phyloP scores from a whole-genome alignment of 2,329 filamentous ascomycete species.

The Aspergillus terreus region DNA sequence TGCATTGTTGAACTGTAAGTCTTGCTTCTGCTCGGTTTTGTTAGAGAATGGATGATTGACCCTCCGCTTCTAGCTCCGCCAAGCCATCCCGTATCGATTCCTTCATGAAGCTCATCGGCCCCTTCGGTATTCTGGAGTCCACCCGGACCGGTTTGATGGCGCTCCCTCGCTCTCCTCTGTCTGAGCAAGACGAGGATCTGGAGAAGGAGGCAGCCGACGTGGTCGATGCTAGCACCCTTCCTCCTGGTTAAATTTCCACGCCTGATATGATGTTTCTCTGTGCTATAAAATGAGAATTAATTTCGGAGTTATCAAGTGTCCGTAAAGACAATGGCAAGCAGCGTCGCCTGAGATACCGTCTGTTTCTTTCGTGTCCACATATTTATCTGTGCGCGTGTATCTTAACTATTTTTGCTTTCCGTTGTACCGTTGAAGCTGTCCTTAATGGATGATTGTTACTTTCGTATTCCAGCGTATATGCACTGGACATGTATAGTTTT shows the following conservation, averaged over 20 bases:
- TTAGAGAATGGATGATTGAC: conserved; percentile 4
- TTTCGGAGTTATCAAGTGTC: conserved; percentile 1
- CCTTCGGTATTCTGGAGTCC: conserved; percentile 95
- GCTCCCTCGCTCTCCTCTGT: conserved; percentile 84
- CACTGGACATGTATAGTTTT: too few species aligned
- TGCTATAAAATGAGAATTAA: conserved; percentile 20
- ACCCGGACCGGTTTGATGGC: conserved; percentile 96
- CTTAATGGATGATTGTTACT: too few species aligned
- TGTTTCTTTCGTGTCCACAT: too few species aligned
- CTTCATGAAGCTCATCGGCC: conserved; percentile 91
- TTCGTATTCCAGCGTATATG: too few species aligned
- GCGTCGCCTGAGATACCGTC: too few species aligned
- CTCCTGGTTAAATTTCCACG: conserved; percentile 65
- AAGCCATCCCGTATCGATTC: conserved; percentile 93
- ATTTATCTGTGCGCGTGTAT: too few species aligned
- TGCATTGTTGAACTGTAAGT: conserved; percentile 96
- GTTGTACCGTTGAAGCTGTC: too few species aligned
- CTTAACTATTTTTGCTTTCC: too few species aligned
- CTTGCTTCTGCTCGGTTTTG: not conserved
- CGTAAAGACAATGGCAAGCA: not conserved
- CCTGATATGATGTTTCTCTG: conserved; percentile 10
- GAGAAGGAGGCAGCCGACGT: conserved; percentile 90
- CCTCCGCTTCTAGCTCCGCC: conserved; percentile 60
- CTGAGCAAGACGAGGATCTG: conserved; percentile 66
- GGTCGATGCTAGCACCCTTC: conserved; percentile 89